These are phyloP conservation scores for Pyrus communis DNA, from an alignment of 306 rosid genomes.

Conservation along the genomic window DNA sequence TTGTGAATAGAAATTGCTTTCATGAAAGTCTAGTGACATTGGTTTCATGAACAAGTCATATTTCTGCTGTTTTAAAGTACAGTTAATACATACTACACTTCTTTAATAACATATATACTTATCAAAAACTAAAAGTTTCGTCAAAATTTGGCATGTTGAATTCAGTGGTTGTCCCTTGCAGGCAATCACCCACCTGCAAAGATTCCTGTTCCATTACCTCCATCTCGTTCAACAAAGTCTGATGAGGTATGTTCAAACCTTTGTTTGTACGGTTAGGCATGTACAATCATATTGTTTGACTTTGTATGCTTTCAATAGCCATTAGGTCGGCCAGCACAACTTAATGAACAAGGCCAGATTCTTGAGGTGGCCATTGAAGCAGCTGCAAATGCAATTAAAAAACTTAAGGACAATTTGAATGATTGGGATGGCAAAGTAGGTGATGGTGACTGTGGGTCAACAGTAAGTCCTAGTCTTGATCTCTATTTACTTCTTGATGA, in stretches of 20 bases:
- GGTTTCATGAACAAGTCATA: not conserved
- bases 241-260: conserved; percentile 54
- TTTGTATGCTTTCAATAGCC: conserved; percentile 39
- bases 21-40: not conserved
- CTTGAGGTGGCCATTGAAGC: conserved; percentile 79
- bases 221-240: conserved; percentile 47
- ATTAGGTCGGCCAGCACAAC: conserved; percentile 49
- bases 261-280: not conserved
- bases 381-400: conserved; percentile 65
- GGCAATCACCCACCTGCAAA: conserved; percentile 76
- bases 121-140: not conserved
- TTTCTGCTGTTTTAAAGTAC: not conserved
- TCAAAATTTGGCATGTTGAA: not conserved
- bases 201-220: conserved; percentile 85
- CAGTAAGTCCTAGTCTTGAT: conserved; percentile 44
- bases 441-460: conserved; percentile 97
- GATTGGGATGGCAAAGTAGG: conserved; percentile 97
- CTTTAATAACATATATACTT: not conserved
- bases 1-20: not conserved
- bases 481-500: not conserved
- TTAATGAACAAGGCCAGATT: conserved; percentile 59
- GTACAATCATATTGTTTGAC: not conserved
- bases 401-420: conserved; percentile 56
- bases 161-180: conserved; percentile 33
- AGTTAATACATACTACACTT: not conserved